Base-by-base conservation (phyloP, 371 early-diverging fungal species). In the Zancudomyces culisetae region DNA sequence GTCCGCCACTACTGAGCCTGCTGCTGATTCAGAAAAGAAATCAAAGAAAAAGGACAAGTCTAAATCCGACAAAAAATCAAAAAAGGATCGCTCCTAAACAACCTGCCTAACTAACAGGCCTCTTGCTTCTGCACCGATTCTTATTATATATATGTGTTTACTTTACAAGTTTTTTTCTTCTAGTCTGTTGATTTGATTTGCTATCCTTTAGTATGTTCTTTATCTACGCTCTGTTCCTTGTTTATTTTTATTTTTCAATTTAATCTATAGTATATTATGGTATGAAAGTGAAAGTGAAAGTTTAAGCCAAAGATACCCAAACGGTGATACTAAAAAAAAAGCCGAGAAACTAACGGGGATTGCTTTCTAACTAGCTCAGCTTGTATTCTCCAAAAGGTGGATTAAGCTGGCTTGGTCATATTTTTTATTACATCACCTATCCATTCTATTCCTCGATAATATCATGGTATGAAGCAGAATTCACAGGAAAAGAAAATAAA, bases 11-110 rank as follows among this genome's bases (percentile, higher is more conserved):
- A 20, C 28, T 3, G 49, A 50, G n/a, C 22, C 49, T 49, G 46
- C 28, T 47, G 43, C 28, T 30, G 27, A 46, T 58, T n/a, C n/a
- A n/a, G n/a, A n/a, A n/a, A 69, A 63, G 66, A 69, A 60, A 61
- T 73, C 57, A 59, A 63, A 62, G 66, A 71, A 53, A 66, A 74
- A 63, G 57, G 60, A 35, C 60, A 59, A 51, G 51, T 68, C 57
- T 57, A 70, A 62, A 58, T 68, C 63, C 28, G 63, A 59, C 40
- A 65, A 62, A 61, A 68, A 51, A 64, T 65, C 67, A 27, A 64
- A 60, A 57, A 72, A 74, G 61, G 8, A 8, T 43, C 20, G n/a
- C n/a, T n/a, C n/a, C n/a, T n/a, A n/a, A n/a, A n/a, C n/a, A 43
- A 43, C 8, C 4, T 4, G 45, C 20, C 26, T 64, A 76, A 51